Evolutionary conservation across 495 filamentous ascomycete genomes (phyloP).

Genomic region (Massariosphaeria phaeospora): DNA sequence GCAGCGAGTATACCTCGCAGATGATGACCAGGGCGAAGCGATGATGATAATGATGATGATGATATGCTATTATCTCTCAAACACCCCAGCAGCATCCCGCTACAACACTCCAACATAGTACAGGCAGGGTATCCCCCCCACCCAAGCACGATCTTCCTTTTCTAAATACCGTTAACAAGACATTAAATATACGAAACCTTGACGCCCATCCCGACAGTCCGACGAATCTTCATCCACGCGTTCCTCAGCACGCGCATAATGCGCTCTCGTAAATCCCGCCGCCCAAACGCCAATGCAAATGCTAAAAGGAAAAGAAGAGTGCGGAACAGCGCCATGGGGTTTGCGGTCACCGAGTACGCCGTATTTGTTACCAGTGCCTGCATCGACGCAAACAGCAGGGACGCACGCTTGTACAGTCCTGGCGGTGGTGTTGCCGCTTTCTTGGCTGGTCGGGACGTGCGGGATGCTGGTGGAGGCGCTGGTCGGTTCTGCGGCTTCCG

Average conservation of each 20-base stretch:
- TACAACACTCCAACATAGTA: too few species aligned
- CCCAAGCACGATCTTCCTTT: too few species aligned
- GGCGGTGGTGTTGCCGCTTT: conserved; percentile 39
- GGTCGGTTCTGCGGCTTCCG: conserved; percentile 18
- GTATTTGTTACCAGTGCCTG: conserved; percentile 60
- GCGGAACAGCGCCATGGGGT: conserved; percentile 68
- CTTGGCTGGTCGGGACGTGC: conserved; percentile 35
- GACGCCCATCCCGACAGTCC: conserved; percentile 91
- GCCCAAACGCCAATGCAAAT: conserved; percentile 69
- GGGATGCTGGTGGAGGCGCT: conserved; percentile 32
- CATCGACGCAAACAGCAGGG: conserved; percentile 50
- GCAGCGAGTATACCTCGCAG: too few species aligned
- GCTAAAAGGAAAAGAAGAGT: conserved; percentile 78
- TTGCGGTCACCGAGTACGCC: conserved; percentile 57
- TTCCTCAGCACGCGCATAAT: conserved; percentile 59
- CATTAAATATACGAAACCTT: conserved; percentile 91
- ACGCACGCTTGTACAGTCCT: conserved; percentile 48
- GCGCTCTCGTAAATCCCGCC: conserved; percentile 69
- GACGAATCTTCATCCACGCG: conserved; percentile 76
- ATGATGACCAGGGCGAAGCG: too few species aligned
- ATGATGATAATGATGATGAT: too few species aligned
- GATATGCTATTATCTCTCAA: too few species aligned
- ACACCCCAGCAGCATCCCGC: too few species aligned
- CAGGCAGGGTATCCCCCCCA: neutral
- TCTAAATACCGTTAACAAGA: neutral